These are phyloP conservation scores for Leishmania tarentolae DNA, from an alignment of 208 protist species.

Conservation along the genomic window DNA sequence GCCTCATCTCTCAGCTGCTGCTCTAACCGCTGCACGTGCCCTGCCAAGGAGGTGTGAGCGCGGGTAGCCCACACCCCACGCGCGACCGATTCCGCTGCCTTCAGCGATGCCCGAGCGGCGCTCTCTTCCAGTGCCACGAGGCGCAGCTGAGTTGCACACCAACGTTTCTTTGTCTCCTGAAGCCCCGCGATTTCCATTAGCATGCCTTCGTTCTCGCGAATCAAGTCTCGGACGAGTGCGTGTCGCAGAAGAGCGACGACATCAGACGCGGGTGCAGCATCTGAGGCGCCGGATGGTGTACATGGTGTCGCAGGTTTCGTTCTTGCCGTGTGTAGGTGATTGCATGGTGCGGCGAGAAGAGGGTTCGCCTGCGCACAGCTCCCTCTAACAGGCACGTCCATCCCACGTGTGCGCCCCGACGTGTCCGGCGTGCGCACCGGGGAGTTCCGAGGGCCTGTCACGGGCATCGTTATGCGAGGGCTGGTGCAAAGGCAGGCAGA, in stretches of 20 bases:
- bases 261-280: background rate
- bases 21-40: slow-evolving; percentile 14
- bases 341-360: background rate
- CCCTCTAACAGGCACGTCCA: background rate
- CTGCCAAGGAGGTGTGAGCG: slow-evolving; percentile 12
- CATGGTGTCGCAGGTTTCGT: background rate
- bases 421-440: background rate
- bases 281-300: background rate
- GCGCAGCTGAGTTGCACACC: background rate
- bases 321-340: background rate
- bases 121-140: slow-evolving; percentile 7
- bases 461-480: background rate
- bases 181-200: slow-evolving; percentile 40
- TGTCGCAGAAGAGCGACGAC: slow-evolving; percentile 5
- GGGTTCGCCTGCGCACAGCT: background rate
- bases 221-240: slow-evolving; percentile 51
- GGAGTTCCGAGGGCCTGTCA: background rate
- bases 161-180: slow-evolving; percentile 1
- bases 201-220: slow-evolving; percentile 59
- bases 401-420: background rate
- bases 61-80: slow-evolving; percentile 3
- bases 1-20: slow-evolving; percentile 23
- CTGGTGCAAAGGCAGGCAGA: background rate
- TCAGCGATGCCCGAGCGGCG: slow-evolving; percentile 17
- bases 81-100: slow-evolving; percentile 21